A percentile compares a stretch with the other conserved stretches of the same genome.
Conservation (phyloP, 371 early-diverging fungal species). For the Rhizopus arrhizus region DNA sequence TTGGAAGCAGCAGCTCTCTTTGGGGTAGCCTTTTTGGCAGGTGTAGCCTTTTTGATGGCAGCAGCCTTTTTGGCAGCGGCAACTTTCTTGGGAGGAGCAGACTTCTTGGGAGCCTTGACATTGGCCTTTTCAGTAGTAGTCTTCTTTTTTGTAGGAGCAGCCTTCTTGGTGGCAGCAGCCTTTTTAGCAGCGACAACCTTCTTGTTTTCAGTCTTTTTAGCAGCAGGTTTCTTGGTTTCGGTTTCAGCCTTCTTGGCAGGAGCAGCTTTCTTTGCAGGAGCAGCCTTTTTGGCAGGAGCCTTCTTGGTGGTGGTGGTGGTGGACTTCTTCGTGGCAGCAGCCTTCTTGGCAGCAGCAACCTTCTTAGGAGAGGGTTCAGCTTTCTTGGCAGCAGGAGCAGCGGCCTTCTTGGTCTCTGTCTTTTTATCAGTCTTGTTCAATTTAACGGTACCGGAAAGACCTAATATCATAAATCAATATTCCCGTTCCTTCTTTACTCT, state of each 20-base stretch:
- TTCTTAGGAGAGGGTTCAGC: conserved; percentile 40
- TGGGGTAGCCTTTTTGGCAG: conserved; percentile 35
- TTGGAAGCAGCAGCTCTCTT: conserved; percentile 28
- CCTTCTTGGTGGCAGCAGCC: conserved; percentile 42
- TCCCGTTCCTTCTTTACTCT: background rate
- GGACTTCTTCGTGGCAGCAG: conserved; percentile 27
- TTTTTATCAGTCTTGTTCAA: conserved; percentile 63
- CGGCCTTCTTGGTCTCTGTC: conserved; percentile 47
- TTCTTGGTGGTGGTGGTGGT: conserved; percentile 10
- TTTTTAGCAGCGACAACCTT: conserved; percentile 38
- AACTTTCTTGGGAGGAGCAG: conserved; percentile 54
- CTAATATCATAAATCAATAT: conserved; percentile 19
- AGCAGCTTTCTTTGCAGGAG: conserved; percentile 50
- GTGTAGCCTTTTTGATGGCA: conserved; percentile 57
- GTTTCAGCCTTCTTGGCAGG: conserved; percentile 52
- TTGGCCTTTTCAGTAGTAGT: conserved; percentile 29
- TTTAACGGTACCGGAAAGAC: conserved; percentile 72
- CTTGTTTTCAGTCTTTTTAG: conserved; percentile 65
- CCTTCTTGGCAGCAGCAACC: conserved; percentile 40
- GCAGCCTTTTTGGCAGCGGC: conserved; percentile 51
- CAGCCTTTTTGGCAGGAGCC: conserved; percentile 55
- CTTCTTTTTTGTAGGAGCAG: conserved; percentile 43
- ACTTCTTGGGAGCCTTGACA: conserved; percentile 13
- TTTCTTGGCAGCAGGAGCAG: conserved; percentile 22
- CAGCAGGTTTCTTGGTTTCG: conserved; percentile 27